Evolutionary conservation across 140 eudicot genomes (phyloP).

Genomic region (Oenanthe javanica): DNA sequence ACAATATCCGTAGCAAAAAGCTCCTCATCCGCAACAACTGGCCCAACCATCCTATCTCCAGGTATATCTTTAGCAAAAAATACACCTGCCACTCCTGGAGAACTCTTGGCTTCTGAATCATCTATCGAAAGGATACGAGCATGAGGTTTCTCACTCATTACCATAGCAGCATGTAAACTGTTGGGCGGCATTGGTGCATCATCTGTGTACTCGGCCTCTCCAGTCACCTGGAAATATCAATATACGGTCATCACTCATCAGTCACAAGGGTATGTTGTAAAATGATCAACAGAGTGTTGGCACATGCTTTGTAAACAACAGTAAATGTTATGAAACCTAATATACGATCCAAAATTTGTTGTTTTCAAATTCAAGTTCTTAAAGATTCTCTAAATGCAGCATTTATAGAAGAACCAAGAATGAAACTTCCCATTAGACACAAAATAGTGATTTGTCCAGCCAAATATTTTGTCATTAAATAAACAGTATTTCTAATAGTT

Average conservation of each 20-base stretch:
- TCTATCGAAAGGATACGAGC: slow-evolving; percentile 78
- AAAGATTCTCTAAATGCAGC: background rate
- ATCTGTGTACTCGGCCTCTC: slow-evolving; percentile 98
- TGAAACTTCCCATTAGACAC: background rate
- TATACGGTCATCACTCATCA: background rate
- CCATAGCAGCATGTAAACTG: slow-evolving; percentile 78
- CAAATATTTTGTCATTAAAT: background rate
- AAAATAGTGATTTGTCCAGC: background rate
- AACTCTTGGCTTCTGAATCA: slow-evolving; percentile 73
- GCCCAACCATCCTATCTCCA: slow-evolving; percentile 55
- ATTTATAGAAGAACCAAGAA: background rate
- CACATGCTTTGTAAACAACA: background rate
- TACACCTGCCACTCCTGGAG: slow-evolving; percentile 79
- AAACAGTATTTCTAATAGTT: background rate
- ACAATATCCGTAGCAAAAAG: slow-evolving; percentile 82
- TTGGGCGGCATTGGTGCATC: slow-evolving; percentile 83
- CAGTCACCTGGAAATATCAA: slow-evolving; percentile 57
- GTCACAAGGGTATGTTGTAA: slow-evolving; percentile 1
- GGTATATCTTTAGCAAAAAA: slow-evolving; percentile 83
- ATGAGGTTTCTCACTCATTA: slow-evolving; percentile 85
- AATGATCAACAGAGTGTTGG: background rate
- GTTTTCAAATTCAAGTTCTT: background rate
- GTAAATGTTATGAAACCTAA: background rate
- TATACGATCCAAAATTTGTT: background rate
- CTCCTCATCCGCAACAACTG: slow-evolving; percentile 70